Evolutionary conservation across 441 rosid genomes (phyloP).

Genomic region (Populus trichocarpa): DNA sequence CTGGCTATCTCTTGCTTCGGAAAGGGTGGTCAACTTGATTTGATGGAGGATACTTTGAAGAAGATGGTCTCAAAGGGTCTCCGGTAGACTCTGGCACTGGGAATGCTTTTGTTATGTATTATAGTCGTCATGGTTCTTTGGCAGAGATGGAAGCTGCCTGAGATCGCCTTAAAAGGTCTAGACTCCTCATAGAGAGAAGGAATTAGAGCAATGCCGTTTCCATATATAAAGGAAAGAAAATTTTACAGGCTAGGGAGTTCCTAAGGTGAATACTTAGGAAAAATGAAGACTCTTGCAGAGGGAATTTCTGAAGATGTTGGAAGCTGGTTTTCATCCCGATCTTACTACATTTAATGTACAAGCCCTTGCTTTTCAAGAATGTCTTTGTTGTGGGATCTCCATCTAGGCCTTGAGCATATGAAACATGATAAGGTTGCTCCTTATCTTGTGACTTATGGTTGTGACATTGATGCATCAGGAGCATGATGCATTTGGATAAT

Average conservation of each 20-base stretch:
- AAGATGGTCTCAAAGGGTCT: constrained; percentile 46
- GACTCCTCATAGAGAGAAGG: constrained; percentile 53
- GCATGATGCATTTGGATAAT: constrained; percentile 44
- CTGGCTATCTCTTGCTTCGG: constrained; percentile 67
- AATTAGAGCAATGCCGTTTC: constrained; percentile 56
- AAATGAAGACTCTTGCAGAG: constrained; percentile 82
- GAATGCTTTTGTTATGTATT: constrained; percentile 50
- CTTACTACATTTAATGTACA: constrained; percentile 66
- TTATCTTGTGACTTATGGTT: constrained; percentile 73
- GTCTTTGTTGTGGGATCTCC: constrained; percentile 83
- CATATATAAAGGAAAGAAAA: constrained; percentile 44
- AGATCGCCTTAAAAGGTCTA: constrained; percentile 48
- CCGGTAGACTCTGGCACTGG: constrained; percentile 45
- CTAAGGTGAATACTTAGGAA: constrained; percentile 54
- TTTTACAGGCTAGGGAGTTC: constrained; percentile 63
- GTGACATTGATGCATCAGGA: constrained; percentile 63
- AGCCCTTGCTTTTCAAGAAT: constrained; percentile 67
- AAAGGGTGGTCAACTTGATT: constrained; percentile 49
- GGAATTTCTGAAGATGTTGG: constrained; percentile 59
- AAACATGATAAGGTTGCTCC: constrained; percentile 48
- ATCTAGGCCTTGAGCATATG: constrained; percentile 81
- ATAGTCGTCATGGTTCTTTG: constrained; percentile 52
- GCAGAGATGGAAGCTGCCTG: constrained; percentile 64
- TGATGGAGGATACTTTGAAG: constrained; percentile 57
- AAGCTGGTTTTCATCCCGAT: constrained; percentile 61